Evolutionary conservation across 148 eudicot species (phyloP).

Genomic region (Silene conica): DNA sequence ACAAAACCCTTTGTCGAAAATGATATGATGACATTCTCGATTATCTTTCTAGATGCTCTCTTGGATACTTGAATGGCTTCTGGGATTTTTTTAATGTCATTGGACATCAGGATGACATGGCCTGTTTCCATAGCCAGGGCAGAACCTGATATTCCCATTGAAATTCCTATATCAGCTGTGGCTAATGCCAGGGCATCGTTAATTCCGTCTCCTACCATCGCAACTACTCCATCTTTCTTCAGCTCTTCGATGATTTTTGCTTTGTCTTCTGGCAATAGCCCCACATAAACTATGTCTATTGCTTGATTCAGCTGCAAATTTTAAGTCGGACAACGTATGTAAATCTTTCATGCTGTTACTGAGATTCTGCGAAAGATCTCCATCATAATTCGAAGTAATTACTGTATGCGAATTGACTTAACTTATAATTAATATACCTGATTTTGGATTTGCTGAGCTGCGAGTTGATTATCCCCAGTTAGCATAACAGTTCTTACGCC

Average conservation of each 20-base stretch:
- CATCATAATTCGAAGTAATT: too few relatives aligned
- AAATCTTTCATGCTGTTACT: too few relatives aligned
- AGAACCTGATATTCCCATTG: slow-evolving; percentile 48
- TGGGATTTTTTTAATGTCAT: slow-evolving; percentile 38
- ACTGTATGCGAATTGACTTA: too few relatives aligned
- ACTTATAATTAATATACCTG: slow-evolving; percentile 39
- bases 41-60: slow-evolving; percentile 33
- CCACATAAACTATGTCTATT: slow-evolving; percentile 31
- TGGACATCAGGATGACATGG: slow-evolving; percentile 43
- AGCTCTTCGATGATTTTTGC: slow-evolving; percentile 33
- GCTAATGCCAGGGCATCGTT: slow-evolving; percentile 46
- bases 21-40: slow-evolving; percentile 37
- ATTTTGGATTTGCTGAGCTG: slow-evolving; percentile 35
- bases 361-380: too few relatives aligned
- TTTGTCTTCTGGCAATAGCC: slow-evolving; percentile 41
- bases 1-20: slow-evolving; percentile 34
- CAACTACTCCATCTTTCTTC: slow-evolving; percentile 33
- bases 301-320: slow-evolving; percentile 28
- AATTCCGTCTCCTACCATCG: slow-evolving; percentile 49
- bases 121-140: slow-evolving; percentile 44
- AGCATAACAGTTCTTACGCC: slow-evolving; percentile 40
- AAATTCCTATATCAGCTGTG: slow-evolving; percentile 45
- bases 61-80: slow-evolving; percentile 36
- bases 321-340: too few relatives aligned
- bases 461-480: slow-evolving; percentile 36